Evolutionary conservation across 2,329 filamentous ascomycete genomes (phyloP).

Genomic region (Diaporthe australafricana): DNA sequence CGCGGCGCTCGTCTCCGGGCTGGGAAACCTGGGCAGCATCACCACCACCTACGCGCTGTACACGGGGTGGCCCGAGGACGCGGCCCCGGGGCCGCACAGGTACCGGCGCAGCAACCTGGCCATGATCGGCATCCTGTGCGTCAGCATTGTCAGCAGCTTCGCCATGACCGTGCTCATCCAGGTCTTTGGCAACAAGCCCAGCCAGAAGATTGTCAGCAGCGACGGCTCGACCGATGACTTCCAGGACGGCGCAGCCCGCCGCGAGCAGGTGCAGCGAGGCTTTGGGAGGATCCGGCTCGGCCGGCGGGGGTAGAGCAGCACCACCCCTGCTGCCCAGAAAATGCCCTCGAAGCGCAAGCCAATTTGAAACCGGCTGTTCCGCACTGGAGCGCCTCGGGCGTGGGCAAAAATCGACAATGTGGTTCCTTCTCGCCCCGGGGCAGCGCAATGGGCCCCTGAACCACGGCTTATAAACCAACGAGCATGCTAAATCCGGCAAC

Average conservation of each 20-base stretch:
- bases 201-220: constrained; percentile 55
- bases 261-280: constrained; percentile 69
- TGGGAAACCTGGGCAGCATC: constrained; percentile 88
- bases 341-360: neutral
- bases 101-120: constrained; percentile 87
- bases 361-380: neutral
- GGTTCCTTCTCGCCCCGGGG: constrained; percentile 28
- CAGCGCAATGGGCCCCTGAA: constrained; percentile 16
- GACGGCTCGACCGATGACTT: constrained; percentile 57
- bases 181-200: constrained; percentile 65
- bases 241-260: constrained; percentile 70
- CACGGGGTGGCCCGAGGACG: constrained; percentile 85
- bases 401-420: constrained; percentile 34
- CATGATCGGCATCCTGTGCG: constrained; percentile 86
- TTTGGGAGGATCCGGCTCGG: constrained; percentile 56
- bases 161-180: constrained; percentile 76
- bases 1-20: constrained; percentile 84
- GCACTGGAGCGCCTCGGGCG: neutral
- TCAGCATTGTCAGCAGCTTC: constrained; percentile 80
- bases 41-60: constrained; percentile 91
- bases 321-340: neutral
- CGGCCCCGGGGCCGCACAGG: constrained; percentile 72
- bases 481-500: neutral
- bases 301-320: constrained; percentile 39
- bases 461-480: neutral